Percentiles rank a stretch among this genome's conserved stretches.
Conservation (phyloP, 352 stramenopile species). For the Pythium volutum region DNA sequence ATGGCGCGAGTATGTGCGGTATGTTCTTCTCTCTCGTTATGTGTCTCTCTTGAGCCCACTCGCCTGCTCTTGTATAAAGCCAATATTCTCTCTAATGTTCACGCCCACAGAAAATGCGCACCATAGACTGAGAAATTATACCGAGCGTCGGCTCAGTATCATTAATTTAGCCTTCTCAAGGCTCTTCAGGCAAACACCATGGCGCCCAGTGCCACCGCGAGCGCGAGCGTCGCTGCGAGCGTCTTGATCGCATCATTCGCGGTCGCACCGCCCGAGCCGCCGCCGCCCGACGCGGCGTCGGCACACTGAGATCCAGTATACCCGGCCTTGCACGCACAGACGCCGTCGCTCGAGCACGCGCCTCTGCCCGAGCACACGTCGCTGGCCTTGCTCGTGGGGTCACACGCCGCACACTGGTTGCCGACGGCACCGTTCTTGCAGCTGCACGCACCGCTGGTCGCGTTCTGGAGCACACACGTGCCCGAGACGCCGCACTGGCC, state of each 20-base stretch:
- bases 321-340: constrained; percentile 49
- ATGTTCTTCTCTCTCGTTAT: too few species aligned
- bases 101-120: too few species aligned
- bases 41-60: too few species aligned
- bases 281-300: constrained; percentile 2
- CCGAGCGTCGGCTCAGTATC: too few species aligned
- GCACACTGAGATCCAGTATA: constrained; percentile 70
- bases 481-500: constrained; percentile 59
- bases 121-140: too few species aligned
- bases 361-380: constrained; percentile 51
- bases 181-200: constrained; percentile 38
- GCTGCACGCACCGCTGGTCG: constrained; percentile 38
- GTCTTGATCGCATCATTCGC: constrained; percentile 15
- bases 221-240: constrained; percentile 8
- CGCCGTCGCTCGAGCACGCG: constrained; percentile 37
- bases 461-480: constrained; percentile 37
- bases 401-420: constrained; percentile 64
- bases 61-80: too few species aligned
- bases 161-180: too few species aligned
- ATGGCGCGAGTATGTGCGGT: too few species aligned
- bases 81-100: too few species aligned
- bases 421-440: constrained; percentile 53
- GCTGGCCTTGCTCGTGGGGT: constrained; percentile 29
- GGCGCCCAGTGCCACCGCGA: constrained; percentile 11
- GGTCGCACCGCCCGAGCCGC: not conserved